A percentile compares a stretch with the other conserved stretches of the same genome.
Conservation (phyloP, 441 rosid genomes). For the Arabidopsis lyrata region DNA sequence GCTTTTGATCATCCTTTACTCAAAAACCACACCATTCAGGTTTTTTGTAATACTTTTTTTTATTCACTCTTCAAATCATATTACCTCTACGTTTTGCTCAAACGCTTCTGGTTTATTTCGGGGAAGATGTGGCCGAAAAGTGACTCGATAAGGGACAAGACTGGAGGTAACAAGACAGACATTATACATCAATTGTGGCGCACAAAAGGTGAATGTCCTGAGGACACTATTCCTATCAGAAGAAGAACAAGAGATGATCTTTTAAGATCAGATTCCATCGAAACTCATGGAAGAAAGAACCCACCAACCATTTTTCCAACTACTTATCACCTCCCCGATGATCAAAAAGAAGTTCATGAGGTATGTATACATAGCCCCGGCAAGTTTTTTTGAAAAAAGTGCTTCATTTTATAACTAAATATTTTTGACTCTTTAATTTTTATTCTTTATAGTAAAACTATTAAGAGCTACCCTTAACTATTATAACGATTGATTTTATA, state of each 20-base stretch:
- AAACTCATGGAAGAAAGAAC: conserved; percentile 50
- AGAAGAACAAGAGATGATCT: conserved; percentile 52
- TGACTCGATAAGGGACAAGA: background rate
- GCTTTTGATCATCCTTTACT: conserved; percentile 59
- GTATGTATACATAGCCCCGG: background rate
- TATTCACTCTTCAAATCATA: background rate
- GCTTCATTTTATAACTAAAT: background rate
- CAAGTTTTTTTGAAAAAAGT: background rate
- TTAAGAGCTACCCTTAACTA: background rate
- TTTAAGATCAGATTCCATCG: conserved; percentile 49
- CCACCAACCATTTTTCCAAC: background rate
- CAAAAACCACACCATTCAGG: conserved; percentile 56
- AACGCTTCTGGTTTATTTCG: background rate
- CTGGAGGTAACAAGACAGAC: background rate
- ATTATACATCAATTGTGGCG: conserved; percentile 50
- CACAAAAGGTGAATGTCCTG: conserved; percentile 51
- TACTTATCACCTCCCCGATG: background rate
- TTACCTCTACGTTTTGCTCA: background rate
- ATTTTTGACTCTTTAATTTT: background rate
- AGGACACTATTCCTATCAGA: conserved; percentile 50
- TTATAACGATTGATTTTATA: background rate
- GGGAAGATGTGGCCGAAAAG: conserved; percentile 17
- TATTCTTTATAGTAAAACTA: background rate
- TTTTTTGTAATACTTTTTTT: conserved; percentile 4
- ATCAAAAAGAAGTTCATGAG: conserved; percentile 17